These are phyloP conservation scores for Aspergillus sclerotialis DNA, from an alignment of 2,329 filamentous ascomycete genomes.

Conservation along the genomic window DNA sequence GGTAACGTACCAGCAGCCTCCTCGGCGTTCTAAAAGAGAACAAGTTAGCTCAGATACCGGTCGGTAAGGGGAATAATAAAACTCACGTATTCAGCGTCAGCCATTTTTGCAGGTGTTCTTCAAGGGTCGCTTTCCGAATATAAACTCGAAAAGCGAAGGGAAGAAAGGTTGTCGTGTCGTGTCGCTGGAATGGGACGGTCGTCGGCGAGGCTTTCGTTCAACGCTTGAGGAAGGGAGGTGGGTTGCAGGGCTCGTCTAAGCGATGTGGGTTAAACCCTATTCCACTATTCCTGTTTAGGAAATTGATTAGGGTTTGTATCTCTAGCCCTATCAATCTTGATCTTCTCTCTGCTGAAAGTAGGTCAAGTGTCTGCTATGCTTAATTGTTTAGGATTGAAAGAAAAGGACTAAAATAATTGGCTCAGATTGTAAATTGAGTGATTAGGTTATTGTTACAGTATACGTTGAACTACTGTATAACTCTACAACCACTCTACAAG, in stretches of 20 bases:
- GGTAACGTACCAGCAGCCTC: constrained; percentile 70
- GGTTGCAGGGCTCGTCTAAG: constrained; percentile 36
- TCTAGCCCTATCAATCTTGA: constrained; percentile 6
- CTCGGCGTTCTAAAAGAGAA: constrained; percentile 70
- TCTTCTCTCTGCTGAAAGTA: not conserved
- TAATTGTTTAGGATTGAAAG: no score
- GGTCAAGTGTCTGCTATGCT: no score
- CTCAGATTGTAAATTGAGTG: no score
- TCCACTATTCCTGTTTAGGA: constrained; percentile 20
- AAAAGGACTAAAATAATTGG: not conserved
- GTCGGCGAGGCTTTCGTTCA: constrained; percentile 19
- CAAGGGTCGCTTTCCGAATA: constrained; percentile 37
- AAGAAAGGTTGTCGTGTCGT: constrained; percentile 29
- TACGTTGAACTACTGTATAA: no score
- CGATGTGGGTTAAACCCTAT: constrained; percentile 37
- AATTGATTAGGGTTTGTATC: constrained; percentile 5
- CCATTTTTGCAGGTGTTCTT: constrained; percentile 61
- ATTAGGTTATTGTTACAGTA: no score
- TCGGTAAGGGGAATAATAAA: constrained; percentile 5
- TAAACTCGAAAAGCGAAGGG: constrained; percentile 40
- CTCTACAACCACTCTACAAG: no score
- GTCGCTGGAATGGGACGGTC: constrained; percentile 29
- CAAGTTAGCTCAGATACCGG: constrained; percentile 32
- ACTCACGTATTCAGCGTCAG: constrained; percentile 84
- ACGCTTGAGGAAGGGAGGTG: constrained; percentile 27